phyloP scores from a whole-genome alignment of 2,329 filamentous ascomycete genomes.

The Claviceps monticola region DNA sequence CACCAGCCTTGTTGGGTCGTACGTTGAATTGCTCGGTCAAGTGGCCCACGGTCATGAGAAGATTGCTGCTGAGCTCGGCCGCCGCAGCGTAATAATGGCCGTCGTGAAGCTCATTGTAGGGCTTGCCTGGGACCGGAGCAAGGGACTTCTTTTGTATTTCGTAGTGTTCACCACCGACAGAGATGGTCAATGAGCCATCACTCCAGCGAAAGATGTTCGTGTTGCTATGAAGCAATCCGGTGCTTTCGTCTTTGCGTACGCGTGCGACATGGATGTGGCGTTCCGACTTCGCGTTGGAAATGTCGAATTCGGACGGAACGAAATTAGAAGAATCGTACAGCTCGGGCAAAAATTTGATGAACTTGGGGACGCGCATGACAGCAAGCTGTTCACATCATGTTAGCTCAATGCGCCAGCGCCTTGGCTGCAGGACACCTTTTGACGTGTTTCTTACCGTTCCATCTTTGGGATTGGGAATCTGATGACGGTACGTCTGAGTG shows the following conservation, averaged over 20 bases:
- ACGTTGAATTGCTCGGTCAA: constrained; percentile 60
- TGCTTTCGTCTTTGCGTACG: constrained; percentile 54
- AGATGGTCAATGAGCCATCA: constrained; percentile 62
- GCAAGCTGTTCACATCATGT: constrained; percentile 37
- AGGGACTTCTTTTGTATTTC: constrained; percentile 58
- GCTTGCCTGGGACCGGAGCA: constrained; percentile 44
- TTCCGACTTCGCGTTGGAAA: constrained; percentile 38
- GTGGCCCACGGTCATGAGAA: constrained; percentile 62
- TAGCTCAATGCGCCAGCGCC: not conserved
- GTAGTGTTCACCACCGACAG: constrained; percentile 64
- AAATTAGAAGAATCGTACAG: constrained; percentile 54
- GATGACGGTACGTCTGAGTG: constrained; percentile 53
- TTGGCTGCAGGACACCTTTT: not conserved
- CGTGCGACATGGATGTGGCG: constrained; percentile 52
- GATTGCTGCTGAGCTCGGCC: constrained; percentile 52
- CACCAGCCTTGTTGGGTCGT: constrained; percentile 49
- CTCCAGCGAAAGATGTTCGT: constrained; percentile 64
- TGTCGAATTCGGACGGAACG: constrained; percentile 42
- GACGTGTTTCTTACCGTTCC: constrained; percentile 41
- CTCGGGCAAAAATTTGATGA: constrained; percentile 55
- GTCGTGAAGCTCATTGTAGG: constrained; percentile 54
- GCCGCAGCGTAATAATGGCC: constrained; percentile 65
- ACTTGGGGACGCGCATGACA: constrained; percentile 56
- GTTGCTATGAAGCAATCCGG: constrained; percentile 57
- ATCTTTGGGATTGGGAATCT: constrained; percentile 56